These are phyloP conservation scores for Platanus orientalis DNA, from an alignment of 164 flowering plant species.

Conservation along the genomic window DNA sequence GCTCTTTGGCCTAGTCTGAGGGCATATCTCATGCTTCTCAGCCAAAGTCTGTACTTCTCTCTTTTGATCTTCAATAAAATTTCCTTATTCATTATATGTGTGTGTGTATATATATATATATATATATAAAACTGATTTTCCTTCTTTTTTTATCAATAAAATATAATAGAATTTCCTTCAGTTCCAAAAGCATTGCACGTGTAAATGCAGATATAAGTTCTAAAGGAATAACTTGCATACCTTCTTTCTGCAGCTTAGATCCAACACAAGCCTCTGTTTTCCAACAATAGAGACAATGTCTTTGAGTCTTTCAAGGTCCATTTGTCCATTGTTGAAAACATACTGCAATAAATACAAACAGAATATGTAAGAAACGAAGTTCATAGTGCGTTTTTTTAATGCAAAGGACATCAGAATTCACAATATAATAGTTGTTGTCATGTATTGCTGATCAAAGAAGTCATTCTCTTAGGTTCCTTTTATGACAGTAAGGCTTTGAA, in stretches of 20 bases:
- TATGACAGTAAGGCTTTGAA: too few species aligned
- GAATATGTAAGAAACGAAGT: neutral
- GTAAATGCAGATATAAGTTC: neutral
- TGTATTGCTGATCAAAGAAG: too few species aligned
- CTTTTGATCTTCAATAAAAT: too few species aligned
- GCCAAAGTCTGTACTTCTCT: too few species aligned
- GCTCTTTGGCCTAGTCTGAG: too few species aligned
- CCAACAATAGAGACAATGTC: slow-evolving; percentile 66
- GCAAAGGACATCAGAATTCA: neutral
- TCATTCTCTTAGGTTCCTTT: too few species aligned
- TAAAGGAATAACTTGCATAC: slow-evolving; percentile 24
- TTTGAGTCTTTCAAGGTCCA: slow-evolving; percentile 80
- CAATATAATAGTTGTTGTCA: neutral
- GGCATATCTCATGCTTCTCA: too few species aligned
- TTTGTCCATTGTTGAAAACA: slow-evolving; percentile 87
- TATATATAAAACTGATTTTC: too few species aligned
- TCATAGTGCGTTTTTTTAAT: too few species aligned
- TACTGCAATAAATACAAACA: slow-evolving; percentile 43
- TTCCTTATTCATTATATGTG: too few species aligned
- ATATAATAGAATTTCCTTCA: neutral
- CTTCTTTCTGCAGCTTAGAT: slow-evolving; percentile 96
- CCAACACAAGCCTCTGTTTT: slow-evolving; percentile 79
- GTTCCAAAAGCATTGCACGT: neutral
- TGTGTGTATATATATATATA: too few species aligned
- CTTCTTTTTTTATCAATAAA: too few species aligned